These are phyloP conservation scores for Daldinia sp. DNA, from an alignment of 2,329 filamentous ascomycete species.

Conservation along the genomic window DNA sequence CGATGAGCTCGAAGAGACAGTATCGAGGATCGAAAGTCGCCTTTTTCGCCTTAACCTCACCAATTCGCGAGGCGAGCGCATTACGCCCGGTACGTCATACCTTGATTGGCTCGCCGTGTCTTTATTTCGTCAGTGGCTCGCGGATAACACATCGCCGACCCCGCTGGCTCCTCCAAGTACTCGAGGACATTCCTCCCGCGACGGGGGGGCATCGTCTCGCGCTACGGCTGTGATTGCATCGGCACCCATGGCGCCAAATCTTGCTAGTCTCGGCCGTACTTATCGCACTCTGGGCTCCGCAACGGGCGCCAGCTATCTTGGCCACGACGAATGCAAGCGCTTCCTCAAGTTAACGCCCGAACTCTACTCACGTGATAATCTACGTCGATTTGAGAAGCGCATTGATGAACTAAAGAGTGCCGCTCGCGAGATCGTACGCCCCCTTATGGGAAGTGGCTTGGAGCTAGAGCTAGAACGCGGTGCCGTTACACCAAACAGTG, in stretches of 20 bases:
- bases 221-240: slow-evolving; percentile 45
- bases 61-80: slow-evolving; percentile 81
- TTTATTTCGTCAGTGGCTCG: slow-evolving; percentile 91
- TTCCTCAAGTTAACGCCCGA: slow-evolving; percentile 87
- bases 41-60: slow-evolving; percentile 83
- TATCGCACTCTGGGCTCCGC: slow-evolving; percentile 79
- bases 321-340: slow-evolving; percentile 87
- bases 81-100: slow-evolving; percentile 80
- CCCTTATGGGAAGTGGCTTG: slow-evolving; percentile 84
- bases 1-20: slow-evolving; percentile 85
- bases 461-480: slow-evolving; percentile 74
- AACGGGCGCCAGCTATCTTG: slow-evolving; percentile 70
- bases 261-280: slow-evolving; percentile 72
- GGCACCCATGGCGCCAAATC: slow-evolving; percentile 53
- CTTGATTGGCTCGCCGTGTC: slow-evolving; percentile 89
- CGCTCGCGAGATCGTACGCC: slow-evolving; percentile 82
- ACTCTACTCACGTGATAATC: slow-evolving; percentile 84
- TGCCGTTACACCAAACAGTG: slow-evolving; percentile 50
- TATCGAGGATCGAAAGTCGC: slow-evolving; percentile 79
- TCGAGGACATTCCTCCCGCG: slow-evolving; percentile 34
- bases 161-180: slow-evolving; percentile 55
- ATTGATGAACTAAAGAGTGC: slow-evolving; percentile 88
- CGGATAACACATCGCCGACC: slow-evolving; percentile 84
- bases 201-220: slow-evolving; percentile 34
- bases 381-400: slow-evolving; percentile 84